These are phyloP conservation scores for Salix purpurea DNA, from an alignment of 345 rosid species.

Conservation along the genomic window DNA sequence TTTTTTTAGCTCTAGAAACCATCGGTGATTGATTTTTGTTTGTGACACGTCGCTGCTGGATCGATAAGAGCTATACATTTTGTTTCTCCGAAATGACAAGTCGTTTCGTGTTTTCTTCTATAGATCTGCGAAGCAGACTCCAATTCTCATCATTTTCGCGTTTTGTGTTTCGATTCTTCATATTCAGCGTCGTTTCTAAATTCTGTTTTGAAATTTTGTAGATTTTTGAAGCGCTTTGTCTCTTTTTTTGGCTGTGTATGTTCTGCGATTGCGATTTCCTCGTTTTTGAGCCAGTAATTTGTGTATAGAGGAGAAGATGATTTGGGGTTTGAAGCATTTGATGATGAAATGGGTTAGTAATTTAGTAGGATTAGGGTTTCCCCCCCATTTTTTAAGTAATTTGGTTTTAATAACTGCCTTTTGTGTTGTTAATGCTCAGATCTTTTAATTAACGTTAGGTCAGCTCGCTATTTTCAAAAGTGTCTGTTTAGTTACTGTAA, in stretches of 20 bases:
- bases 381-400: not conserved
- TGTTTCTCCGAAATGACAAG: not conserved
- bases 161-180: not conserved
- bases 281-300: slow-evolving; percentile 5
- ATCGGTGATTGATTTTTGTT: slow-evolving; percentile 2
- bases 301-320: not conserved
- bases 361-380: not conserved
- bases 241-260: too few species aligned
- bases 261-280: not conserved
- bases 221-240: not conserved
- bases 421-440: not conserved
- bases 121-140: slow-evolving; percentile 35
- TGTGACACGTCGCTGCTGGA: slow-evolving; percentile 11
- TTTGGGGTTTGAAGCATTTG: not conserved
- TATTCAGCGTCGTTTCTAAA: not conserved
- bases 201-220: not conserved
- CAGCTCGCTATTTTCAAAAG: not conserved
- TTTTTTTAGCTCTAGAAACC: not conserved
- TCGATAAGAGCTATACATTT: slow-evolving; percentile 4
- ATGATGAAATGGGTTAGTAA: not conserved
- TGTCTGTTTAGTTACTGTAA: not conserved
- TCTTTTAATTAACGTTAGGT: not conserved
- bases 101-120: slow-evolving; percentile 13
- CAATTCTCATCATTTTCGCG: not conserved
- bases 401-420: not conserved